phyloP scores from a whole-genome alignment of 805 yeast species.

The Zygoascus biomembranicola region DNA sequence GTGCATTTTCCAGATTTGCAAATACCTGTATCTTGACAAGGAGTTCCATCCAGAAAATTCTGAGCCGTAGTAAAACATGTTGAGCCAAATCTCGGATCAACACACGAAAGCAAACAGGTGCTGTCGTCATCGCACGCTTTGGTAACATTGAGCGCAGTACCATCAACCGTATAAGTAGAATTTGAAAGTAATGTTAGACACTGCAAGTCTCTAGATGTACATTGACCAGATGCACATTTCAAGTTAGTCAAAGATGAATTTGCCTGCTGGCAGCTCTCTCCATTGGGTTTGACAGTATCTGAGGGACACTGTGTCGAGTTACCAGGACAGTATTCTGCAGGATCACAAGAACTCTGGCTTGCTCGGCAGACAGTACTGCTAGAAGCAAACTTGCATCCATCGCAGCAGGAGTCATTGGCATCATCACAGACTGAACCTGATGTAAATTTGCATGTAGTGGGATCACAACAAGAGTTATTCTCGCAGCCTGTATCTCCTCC shows the following conservation, averaged over 20 bases:
- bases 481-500: constrained; percentile 30
- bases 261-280: constrained; percentile 19
- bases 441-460: constrained; percentile 26
- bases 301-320: constrained; percentile 27
- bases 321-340: constrained; percentile 29
- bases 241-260: constrained; percentile 9
- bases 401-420: constrained; percentile 28
- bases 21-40: constrained; percentile 24
- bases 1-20: constrained; percentile 25
- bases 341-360: constrained; percentile 29
- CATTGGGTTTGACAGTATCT: constrained; percentile 22
- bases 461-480: constrained; percentile 26
- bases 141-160: constrained; percentile 18
- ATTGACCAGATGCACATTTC: constrained; percentile 28
- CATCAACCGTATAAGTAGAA: constrained; percentile 15
- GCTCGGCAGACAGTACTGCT: constrained; percentile 24
- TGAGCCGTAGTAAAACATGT: constrained; percentile 24
- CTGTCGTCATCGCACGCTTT: constrained; percentile 24
- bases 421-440: constrained; percentile 26
- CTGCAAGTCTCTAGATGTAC: constrained; percentile 30
- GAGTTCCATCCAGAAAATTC: constrained; percentile 29
- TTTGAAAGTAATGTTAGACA: constrained; percentile 24
- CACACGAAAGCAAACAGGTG: constrained; percentile 24
- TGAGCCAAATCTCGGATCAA: constrained; percentile 18
- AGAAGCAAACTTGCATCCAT: constrained; percentile 25